Evolutionary conservation across 148 eudicot species (phyloP), one percentile per base, ranked within the genome.

Genomic region (Vaccinium vitisidaea): DNA sequence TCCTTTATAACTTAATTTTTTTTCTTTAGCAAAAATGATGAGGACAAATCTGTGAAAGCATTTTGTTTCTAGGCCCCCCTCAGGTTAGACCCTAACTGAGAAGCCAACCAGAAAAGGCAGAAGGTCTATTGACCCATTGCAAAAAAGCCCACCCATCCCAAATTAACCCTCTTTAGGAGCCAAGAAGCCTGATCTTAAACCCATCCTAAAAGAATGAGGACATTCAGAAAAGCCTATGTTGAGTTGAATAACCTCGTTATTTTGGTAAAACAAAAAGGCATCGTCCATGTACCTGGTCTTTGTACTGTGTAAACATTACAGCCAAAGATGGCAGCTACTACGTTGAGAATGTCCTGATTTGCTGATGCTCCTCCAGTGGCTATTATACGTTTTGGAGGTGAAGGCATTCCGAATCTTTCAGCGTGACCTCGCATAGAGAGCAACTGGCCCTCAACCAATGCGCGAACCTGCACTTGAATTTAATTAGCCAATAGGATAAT

Each of bases 341-440:
- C 67, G 73, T 82, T 90, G 53, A 97, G 90, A 90, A 97, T 94
- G 89, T 86, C 81, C 82, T 88, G 88, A 86, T 94, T 95, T 79
- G 96, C 93, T 15, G 98, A 96, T 85, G 98, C 99, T 83, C 99
- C 99, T 61, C 99, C 97, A 21, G 99, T 96, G 25, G 98, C 99
- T 82, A 96, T 96, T 80, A 94, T 91, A 75, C 98, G 90, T 75
- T 88, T 95, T 1, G 98, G 98, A 76, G 98, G 98, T 85, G 93
- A 93, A 77, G 98, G 98, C 98, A 96, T 94, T 43, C 99, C 99
- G 52, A 91, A 92, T 87, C 95, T 92, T 85, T 93, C 97, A 71
- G 94, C 90, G 80, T 94, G 99, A 80, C 93, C 98, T 90, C 98
- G 85, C 90, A 91, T 92, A 16, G 97, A 95, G 43, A 96, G 92